Percentiles rank a stretch among this genome's conserved stretches.
phyloP scores from a whole-genome alignment of 805 yeast genomes.

The Dipodascus geniculatus region DNA sequence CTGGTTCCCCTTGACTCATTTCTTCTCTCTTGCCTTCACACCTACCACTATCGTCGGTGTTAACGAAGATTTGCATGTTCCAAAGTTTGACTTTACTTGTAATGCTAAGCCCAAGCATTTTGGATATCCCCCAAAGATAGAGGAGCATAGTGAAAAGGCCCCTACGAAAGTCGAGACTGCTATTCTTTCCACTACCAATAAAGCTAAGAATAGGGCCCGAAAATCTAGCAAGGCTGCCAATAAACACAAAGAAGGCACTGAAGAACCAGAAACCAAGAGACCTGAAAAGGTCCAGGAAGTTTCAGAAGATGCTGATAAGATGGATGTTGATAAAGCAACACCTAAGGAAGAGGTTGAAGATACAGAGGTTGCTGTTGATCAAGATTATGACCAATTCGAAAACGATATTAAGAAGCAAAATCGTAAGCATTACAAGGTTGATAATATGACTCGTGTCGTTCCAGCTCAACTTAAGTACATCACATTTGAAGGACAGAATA shows the following conservation, averaged over 20 bases:
- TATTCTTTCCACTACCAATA: constrained; percentile 83
- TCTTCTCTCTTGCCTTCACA: constrained; percentile 78
- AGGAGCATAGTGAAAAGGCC: constrained; percentile 65
- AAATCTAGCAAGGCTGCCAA: constrained; percentile 42
- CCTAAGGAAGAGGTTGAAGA: constrained; percentile 6
- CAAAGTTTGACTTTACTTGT: constrained; percentile 70
- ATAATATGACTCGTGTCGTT: constrained; percentile 76
- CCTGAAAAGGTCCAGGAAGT: constrained; percentile 25
- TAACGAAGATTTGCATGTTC: constrained; percentile 72
- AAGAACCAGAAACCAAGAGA: constrained; percentile 23
- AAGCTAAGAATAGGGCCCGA: constrained; percentile 88
- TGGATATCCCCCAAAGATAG: constrained; percentile 81
- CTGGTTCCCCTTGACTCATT: constrained; percentile 96
- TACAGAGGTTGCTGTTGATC: constrained; percentile 5
- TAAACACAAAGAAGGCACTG: constrained; percentile 38
- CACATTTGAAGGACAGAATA: constrained; percentile 48
- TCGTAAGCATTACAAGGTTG: constrained; percentile 39
- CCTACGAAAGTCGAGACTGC: constrained; percentile 89
- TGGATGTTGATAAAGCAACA: constrained; percentile 17
- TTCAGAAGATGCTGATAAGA: constrained; percentile 17
- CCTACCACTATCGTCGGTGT: constrained; percentile 89
- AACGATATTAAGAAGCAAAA: constrained; percentile 5
- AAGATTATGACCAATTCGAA: constrained; percentile 8
- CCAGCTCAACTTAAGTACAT: constrained; percentile 82
- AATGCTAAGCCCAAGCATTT: constrained; percentile 70